Evolutionary conservation across 192 early-diverging fungal species (phyloP).

Genomic region (Coemansia guatemalensis): DNA sequence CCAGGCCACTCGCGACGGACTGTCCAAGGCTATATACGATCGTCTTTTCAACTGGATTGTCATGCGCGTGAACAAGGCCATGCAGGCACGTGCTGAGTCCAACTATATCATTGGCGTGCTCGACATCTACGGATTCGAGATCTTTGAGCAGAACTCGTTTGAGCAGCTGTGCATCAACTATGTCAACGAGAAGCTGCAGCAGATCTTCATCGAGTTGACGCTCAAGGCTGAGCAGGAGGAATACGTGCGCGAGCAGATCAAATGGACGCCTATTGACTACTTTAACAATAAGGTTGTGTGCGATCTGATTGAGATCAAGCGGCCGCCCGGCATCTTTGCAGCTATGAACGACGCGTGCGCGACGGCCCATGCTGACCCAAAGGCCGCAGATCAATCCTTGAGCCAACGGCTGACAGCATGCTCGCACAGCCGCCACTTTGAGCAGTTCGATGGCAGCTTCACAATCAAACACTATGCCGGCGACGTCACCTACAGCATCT

Average conservation of each 20-base stretch:
- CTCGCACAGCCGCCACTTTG: conserved; percentile 73
- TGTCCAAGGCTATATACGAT: conserved; percentile 92
- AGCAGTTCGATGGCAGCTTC: conserved; percentile 70
- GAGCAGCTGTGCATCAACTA: conserved; percentile 99
- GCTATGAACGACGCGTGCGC: conserved; percentile 98
- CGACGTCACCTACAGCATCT: conserved; percentile 86
- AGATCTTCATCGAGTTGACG: conserved; percentile 98
- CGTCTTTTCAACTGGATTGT: conserved; percentile 99
- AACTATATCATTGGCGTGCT: conserved; percentile 86
- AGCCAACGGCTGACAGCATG: conserved; percentile 67
- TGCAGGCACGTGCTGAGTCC: conserved; percentile 62
- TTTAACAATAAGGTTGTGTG: conserved; percentile 99
- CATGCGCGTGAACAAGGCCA: conserved; percentile 83
- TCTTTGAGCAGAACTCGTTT: conserved; percentile 93
- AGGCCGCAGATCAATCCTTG: conserved; percentile 73
- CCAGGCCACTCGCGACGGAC: conserved; percentile 82
- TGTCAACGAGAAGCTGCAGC: conserved; percentile 95
- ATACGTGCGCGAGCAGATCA: conserved; percentile 91
- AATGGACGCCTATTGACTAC: conserved; percentile 99
- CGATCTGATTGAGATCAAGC: conserved; percentile 95
- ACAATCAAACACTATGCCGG: conserved; percentile 95
- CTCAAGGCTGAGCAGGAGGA: conserved; percentile 99
- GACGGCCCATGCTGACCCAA: conserved; percentile 91
- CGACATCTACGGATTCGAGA: conserved; percentile 99
- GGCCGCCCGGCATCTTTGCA: conserved; percentile 89